Conservation (phyloP, 352 stramenopile genomes). For the Pythium graminicola region DNA sequence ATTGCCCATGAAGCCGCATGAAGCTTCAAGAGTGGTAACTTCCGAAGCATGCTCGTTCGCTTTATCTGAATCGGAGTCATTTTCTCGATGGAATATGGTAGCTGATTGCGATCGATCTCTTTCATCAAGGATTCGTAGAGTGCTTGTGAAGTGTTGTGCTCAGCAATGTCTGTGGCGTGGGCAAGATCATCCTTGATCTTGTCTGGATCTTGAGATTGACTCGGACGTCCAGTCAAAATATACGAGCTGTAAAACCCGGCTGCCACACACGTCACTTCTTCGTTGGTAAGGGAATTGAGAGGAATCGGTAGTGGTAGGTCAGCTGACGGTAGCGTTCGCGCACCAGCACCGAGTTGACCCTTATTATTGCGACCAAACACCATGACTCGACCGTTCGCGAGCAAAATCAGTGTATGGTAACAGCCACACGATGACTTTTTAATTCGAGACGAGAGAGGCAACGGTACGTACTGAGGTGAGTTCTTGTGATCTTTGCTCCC, state of each 20-base stretch:
- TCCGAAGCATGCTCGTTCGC: conserved; percentile 34
- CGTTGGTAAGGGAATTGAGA: conserved; percentile 66
- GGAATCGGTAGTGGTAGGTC: conserved; percentile 73
- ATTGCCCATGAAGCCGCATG: conserved; percentile 75
- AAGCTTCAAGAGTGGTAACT: conserved; percentile 68
- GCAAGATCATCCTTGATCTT: conserved; percentile 28
- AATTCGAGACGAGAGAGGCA: conserved; percentile 68
- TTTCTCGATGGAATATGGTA: conserved; percentile 7
- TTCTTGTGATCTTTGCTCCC: conserved; percentile 82
- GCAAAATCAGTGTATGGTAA: conserved; percentile 81
- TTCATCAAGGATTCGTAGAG: conserved; percentile 85
- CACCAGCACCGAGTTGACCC: conserved; percentile 82
- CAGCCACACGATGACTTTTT: conserved; percentile 71
- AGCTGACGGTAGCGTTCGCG: conserved; percentile 68
- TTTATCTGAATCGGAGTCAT: conserved; percentile 38
- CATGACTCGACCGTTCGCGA: conserved; percentile 76
- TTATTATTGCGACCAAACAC: conserved; percentile 88
- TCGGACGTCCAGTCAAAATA: conserved; percentile 72
- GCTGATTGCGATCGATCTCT: conserved; percentile 65
- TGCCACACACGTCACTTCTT: conserved; percentile 75
- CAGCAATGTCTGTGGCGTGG: conserved; percentile 48
- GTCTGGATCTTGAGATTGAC: conserved; percentile 29
- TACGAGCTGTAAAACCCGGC: conserved; percentile 88
- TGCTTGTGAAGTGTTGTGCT: conserved; percentile 69
- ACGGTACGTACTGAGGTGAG: conserved; percentile 48